phyloP scores from a whole-genome alignment of 495 filamentous ascomycete genomes.

The Tuber borchii region DNA sequence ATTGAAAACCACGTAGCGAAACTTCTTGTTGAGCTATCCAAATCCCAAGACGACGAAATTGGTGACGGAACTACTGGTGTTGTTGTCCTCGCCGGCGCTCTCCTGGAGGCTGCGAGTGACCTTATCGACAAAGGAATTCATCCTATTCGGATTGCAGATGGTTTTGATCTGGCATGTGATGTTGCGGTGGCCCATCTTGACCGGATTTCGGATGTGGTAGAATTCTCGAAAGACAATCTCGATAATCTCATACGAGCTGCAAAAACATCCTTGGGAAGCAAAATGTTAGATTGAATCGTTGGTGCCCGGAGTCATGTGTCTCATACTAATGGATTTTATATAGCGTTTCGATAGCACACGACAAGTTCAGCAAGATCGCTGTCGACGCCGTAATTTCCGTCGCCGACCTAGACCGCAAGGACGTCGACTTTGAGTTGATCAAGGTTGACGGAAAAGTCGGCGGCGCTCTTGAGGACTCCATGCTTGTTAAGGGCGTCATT shows the following conservation, averaged over 20 bases:
- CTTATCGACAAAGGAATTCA: constrained; percentile 99
- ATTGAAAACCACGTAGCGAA: constrained; percentile 98
- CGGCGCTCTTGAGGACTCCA: constrained; percentile 84
- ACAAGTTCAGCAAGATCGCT: constrained; percentile 95
- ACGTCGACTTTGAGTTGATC: constrained; percentile 98
- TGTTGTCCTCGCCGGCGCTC: constrained; percentile 88
- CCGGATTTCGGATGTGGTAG: constrained; percentile 80
- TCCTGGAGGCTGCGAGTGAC: constrained; percentile 95
- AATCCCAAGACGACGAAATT: constrained; percentile 98
- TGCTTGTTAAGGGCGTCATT: constrained; percentile 95
- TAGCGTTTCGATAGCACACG: constrained; percentile 91
- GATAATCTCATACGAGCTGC: constrained; percentile 86
- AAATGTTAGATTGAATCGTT: constrained; percentile 56
- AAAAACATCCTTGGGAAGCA: constrained; percentile 92
- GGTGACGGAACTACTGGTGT: constrained; percentile 98
- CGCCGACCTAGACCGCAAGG: constrained; percentile 89
- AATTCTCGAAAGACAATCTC: constrained; percentile 70
- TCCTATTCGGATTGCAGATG: constrained; percentile 95
- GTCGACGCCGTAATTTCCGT: constrained; percentile 95
- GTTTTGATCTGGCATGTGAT: constrained; percentile 94
- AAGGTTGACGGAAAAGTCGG: constrained; percentile 99
- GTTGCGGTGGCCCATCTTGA: constrained; percentile 89
- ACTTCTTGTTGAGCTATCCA: constrained; percentile 93
- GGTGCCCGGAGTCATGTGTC: not conserved
- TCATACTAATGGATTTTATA: constrained; percentile 37